Percentiles rank a stretch among this genome's conserved stretches.
These are phyloP conservation scores for Lecanosticta acicola DNA, from an alignment of 2,329 filamentous ascomycete species.

Conservation along the genomic window DNA sequence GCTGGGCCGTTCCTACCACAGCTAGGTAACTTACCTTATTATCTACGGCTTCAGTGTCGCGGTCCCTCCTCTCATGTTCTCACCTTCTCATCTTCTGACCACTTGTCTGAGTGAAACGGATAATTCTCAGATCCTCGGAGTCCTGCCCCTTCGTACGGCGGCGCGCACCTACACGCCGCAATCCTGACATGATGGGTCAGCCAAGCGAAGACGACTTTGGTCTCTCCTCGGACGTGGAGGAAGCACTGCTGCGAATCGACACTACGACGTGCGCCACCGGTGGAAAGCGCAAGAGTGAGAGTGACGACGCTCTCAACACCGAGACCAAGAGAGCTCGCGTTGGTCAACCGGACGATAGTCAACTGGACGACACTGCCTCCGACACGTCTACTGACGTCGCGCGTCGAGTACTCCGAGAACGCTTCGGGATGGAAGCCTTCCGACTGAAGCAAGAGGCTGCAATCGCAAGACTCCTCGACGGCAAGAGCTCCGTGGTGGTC, in stretches of 20 bases:
- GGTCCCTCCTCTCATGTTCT: too few relatives aligned
- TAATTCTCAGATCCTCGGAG: too few relatives aligned
- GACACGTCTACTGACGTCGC: slow-evolving; percentile 16
- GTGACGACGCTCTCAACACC: slow-evolving; percentile 1
- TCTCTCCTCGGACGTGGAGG: slow-evolving; percentile 23
- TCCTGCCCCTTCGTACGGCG: too few relatives aligned
- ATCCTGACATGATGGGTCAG: not conserved
- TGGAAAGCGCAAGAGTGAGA: slow-evolving; percentile 17
- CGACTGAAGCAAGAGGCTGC: slow-evolving; percentile 44
- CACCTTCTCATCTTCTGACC: too few relatives aligned
- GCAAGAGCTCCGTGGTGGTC: slow-evolving; percentile 40
- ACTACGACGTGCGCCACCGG: too few relatives aligned
- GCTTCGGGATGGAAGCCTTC: slow-evolving; percentile 41
- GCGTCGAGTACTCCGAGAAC: slow-evolving; percentile 35
- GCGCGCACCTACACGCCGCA: too few relatives aligned
- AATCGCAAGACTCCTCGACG: slow-evolving; percentile 40
- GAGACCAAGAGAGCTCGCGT: slow-evolving; percentile 9
- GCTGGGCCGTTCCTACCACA: too few relatives aligned
- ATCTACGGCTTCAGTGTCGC: too few relatives aligned
- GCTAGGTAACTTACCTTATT: too few relatives aligned
- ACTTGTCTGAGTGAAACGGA: too few relatives aligned
- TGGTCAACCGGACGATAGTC: too few relatives aligned
- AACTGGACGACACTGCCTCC: slow-evolving; percentile 3
- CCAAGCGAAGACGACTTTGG: slow-evolving; percentile 21
- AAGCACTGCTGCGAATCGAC: slow-evolving; percentile 21